Percentiles rank a stretch among this genome's conserved stretches.
These are phyloP conservation scores for Phytophthora fragariae DNA, from an alignment of 352 stramenopile genomes.

Conservation along the genomic window DNA sequence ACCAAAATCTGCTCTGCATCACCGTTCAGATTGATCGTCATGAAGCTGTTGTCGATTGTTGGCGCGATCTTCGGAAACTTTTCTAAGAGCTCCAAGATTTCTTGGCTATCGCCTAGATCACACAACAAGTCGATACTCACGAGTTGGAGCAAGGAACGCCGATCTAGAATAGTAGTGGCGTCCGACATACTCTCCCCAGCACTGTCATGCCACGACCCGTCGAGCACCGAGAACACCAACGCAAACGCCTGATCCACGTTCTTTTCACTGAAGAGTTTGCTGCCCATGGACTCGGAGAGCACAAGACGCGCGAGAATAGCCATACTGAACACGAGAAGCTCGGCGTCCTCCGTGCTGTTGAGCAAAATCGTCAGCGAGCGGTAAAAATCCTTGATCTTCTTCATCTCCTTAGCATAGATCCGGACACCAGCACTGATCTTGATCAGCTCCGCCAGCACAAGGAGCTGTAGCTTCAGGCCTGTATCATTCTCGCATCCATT, in stretches of 20 bases:
- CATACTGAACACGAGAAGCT: conserved; percentile 84
- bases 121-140: conserved; percentile 75
- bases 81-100: conserved; percentile 65
- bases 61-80: conserved; percentile 55
- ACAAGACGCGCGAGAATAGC: conserved; percentile 78
- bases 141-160: conserved; percentile 54
- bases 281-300: conserved; percentile 74
- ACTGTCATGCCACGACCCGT: conserved; percentile 57
- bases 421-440: conserved; percentile 75
- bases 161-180: conserved; percentile 48
- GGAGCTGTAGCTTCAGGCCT: conserved; percentile 70
- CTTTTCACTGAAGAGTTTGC: conserved; percentile 84
- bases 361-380: conserved; percentile 83
- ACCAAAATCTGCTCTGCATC: conserved; percentile 65
- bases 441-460: conserved; percentile 73
- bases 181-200: conserved; percentile 32
- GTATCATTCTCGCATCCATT: conserved; percentile 55
- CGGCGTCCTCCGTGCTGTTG: conserved; percentile 78
- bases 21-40: conserved; percentile 75
- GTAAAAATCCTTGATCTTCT: conserved; percentile 83
- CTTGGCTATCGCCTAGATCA: conserved; percentile 63
- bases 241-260: conserved; percentile 80
- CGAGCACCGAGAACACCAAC: conserved; percentile 78
- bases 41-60: conserved; percentile 61
- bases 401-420: conserved; percentile 83